Evolutionary conservation across 176 grass and related monocot species (phyloP).

Genomic region (Aegilops umbellulata): DNA sequence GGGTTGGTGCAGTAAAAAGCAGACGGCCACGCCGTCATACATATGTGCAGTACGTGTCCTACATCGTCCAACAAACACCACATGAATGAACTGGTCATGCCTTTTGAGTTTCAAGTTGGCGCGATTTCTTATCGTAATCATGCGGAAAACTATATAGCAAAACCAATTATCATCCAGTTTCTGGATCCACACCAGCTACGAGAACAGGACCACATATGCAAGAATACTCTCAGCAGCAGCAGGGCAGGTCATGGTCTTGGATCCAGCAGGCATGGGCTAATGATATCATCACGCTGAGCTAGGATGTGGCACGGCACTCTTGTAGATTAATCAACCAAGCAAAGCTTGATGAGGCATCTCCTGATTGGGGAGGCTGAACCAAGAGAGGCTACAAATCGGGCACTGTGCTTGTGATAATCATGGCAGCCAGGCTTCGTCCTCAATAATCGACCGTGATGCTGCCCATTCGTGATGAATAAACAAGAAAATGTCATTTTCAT

Average conservation of each 20-base stretch:
- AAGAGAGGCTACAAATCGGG: not conserved
- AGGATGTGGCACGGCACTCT: not conserved
- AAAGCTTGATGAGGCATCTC: not conserved
- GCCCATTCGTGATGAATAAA: not conserved
- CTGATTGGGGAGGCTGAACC: not conserved
- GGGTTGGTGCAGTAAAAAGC: not conserved
- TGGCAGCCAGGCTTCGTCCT: not conserved
- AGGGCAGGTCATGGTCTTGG: not conserved
- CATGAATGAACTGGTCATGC: too few relatives aligned
- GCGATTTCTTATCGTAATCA: not conserved
- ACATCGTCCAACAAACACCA: not conserved
- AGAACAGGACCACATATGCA: not conserved
- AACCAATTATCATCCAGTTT: not conserved
- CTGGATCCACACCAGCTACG: not conserved
- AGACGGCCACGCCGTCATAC: not conserved
- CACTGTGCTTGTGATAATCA: not conserved
- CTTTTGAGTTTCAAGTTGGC: not conserved
- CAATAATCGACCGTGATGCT: constrained; percentile 31
- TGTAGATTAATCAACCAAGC: not conserved
- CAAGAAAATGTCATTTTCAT: not conserved
- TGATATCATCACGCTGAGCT: constrained; percentile 12
- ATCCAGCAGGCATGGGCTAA: constrained; percentile 12
- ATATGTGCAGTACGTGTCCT: not conserved
- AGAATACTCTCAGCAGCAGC: not conserved
- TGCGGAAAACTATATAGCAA: not conserved